These are phyloP conservation scores for Diplodia sapinea DNA, from an alignment of 2,329 filamentous ascomycete species.

Conservation along the genomic window DNA sequence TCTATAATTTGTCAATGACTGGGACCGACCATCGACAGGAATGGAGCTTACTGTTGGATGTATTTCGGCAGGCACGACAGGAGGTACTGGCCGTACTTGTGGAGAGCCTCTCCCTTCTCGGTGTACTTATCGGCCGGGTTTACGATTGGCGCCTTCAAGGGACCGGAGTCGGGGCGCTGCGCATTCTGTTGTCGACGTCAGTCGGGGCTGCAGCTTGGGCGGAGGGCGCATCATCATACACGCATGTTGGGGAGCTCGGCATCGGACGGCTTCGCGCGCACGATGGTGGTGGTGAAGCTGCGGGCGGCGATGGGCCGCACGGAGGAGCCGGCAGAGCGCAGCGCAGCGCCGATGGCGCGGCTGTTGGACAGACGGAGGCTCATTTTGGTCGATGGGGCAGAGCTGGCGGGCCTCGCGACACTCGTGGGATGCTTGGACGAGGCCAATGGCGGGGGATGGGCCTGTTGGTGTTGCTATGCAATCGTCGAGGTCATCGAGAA, in stretches of 20 bases:
- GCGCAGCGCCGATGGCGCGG: conserved; percentile 47
- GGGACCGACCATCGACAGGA: not conserved
- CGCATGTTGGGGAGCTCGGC: conserved; percentile 55
- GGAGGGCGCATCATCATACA: conserved; percentile 37
- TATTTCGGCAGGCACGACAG: conserved; percentile 98
- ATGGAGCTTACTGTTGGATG: conserved; percentile 73
- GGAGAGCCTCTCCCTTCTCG: conserved; percentile 83
- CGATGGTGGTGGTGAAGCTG: conserved; percentile 51
- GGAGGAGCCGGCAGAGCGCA: conserved; percentile 45
- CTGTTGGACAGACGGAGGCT: conserved; percentile 49
- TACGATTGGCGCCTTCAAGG: conserved; percentile 77
- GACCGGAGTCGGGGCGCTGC: conserved; percentile 51
- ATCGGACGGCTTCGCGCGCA: conserved; percentile 53
- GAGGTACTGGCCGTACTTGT: conserved; percentile 94
- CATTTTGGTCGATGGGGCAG: conserved; percentile 41
- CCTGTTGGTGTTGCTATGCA: conserved; percentile 14
- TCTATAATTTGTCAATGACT: conserved; percentile 38
- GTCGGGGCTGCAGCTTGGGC: conserved; percentile 10
- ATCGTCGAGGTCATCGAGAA: conserved; percentile 30
- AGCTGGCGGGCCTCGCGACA: conserved; percentile 38
- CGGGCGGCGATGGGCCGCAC: conserved; percentile 42
- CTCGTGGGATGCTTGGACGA: conserved; percentile 34
- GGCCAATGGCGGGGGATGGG: conserved; percentile 15
- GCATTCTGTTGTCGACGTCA: conserved; percentile 47
- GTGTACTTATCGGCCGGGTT: conserved; percentile 94